Percentiles rank a stretch among this genome's conserved stretches.
Evolutionary conservation across 2,329 filamentous ascomycete species (phyloP).

Genomic region (Ophiostoma sp.): DNA sequence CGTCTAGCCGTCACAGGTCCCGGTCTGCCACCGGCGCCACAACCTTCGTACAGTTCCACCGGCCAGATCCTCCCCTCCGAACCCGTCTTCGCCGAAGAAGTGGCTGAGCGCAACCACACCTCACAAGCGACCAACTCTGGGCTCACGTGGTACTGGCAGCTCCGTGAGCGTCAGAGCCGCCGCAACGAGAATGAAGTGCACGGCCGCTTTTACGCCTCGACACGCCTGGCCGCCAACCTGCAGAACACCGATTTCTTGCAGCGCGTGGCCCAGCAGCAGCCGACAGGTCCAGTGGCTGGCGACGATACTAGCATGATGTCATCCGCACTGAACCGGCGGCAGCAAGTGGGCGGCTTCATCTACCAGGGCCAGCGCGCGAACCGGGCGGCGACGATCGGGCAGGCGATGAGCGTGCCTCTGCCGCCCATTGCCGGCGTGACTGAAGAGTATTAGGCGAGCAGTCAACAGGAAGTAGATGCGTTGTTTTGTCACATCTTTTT

Average conservation of each 20-base stretch:
- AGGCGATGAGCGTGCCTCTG: constrained; percentile 44
- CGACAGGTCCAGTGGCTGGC: neutral
- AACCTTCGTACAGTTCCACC: constrained; percentile 7
- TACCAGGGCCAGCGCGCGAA: constrained; percentile 46
- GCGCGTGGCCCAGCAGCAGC: constrained; percentile 33
- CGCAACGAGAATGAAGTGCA: constrained; percentile 47
- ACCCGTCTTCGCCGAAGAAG: constrained; percentile 35
- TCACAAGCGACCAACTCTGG: neutral
- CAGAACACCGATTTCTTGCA: constrained; percentile 29
- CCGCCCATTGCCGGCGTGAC: constrained; percentile 32
- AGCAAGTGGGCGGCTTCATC: constrained; percentile 43
- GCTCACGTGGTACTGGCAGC: constrained; percentile 38
- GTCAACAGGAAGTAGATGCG: neutral
- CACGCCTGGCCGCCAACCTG: constrained; percentile 53
- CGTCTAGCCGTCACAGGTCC: constrained; percentile 29
- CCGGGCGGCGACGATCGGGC: constrained; percentile 47
- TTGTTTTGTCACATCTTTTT: neutral
- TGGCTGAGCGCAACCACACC: constrained; percentile 29
- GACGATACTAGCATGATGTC: constrained; percentile 40
- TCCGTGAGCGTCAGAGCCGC: constrained; percentile 32
- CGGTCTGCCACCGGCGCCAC: constrained; percentile 7
- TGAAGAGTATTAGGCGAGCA: constrained; percentile 28
- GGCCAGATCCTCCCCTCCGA: constrained; percentile 26
- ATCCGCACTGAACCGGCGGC: constrained; percentile 54
- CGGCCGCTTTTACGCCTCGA: constrained; percentile 61